Evolutionary conservation across 495 filamentous ascomycete genomes (phyloP).

Genomic region (Penicillium angulare): DNA sequence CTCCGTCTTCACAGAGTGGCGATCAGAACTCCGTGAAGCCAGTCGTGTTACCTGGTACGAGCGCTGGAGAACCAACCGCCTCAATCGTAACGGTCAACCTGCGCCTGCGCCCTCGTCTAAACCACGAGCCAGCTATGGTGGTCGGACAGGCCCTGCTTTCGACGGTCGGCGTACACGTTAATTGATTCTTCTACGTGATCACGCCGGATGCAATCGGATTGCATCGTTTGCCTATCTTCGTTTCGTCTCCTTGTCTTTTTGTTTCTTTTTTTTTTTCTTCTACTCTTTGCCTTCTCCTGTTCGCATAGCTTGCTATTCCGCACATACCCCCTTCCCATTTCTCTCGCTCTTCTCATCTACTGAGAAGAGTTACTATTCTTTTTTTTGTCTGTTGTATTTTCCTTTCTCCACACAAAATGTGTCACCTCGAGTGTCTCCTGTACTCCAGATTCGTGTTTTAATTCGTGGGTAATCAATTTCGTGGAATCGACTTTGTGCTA

Average conservation of each 20-base stretch:
- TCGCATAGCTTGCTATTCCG: conserved; percentile 30
- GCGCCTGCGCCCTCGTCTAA: conserved; percentile 18
- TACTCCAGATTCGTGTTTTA: background rate
- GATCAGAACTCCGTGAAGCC: conserved; percentile 83
- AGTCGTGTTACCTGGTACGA: conserved; percentile 96
- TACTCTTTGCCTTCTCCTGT: conserved; percentile 16
- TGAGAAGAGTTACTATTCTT: no score
- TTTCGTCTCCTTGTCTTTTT: background rate
- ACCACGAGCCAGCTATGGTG: conserved; percentile 21
- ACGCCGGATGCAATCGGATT: no score
- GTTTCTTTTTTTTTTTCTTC: conserved; percentile 1
- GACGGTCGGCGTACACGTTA: conserved; percentile 35
- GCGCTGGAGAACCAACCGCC: conserved; percentile 80
- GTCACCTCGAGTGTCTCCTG: conserved; percentile 5
- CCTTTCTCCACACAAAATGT: conserved; percentile 10
- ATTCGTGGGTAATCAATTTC: background rate
- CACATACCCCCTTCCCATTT: conserved; percentile 24
- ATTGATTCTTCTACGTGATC: no score
- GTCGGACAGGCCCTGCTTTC: conserved; percentile 31
- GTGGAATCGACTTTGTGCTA: background rate
- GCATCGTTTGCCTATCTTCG: background rate
- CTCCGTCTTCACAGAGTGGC: conserved; percentile 90
- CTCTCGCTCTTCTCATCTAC: conserved; percentile 24
- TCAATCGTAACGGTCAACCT: conserved; percentile 45
- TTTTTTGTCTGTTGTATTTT: conserved; percentile 10